Conservation (phyloP, 23 red algal species). For the Chondrus crispus region DNA sequence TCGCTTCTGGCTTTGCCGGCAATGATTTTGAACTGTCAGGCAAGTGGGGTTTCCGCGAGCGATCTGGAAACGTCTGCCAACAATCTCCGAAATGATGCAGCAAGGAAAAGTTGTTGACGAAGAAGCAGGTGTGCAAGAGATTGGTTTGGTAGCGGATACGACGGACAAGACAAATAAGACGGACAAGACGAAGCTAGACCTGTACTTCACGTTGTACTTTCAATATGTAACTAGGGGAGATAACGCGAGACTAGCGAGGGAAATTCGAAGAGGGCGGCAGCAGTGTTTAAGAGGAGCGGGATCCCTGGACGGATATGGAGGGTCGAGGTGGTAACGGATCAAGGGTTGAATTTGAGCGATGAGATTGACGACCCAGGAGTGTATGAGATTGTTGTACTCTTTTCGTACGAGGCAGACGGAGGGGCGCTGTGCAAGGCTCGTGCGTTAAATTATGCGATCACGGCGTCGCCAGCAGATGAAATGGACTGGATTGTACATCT, state of each 20-base stretch:
- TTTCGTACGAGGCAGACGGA: conserved; percentile 11
- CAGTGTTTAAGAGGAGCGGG: conserved; percentile 21
- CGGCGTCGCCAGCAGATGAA: conserved; percentile 3
- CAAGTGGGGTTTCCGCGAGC: conserved; percentile 43
- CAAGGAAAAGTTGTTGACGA: no score
- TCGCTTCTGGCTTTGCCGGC: conserved; percentile 57
- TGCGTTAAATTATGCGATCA: conserved; percentile 68
- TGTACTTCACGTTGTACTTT: conserved; percentile 41
- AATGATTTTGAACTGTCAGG: conserved; percentile 51
- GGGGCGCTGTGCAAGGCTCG: conserved; percentile 68
- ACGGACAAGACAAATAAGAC: no score
- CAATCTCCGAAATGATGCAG: conserved; percentile 15
- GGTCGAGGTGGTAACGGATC: conserved; percentile 76
- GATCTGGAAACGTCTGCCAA: conserved; percentile 19
- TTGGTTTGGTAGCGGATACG: no score
- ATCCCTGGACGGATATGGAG: conserved; percentile 18
- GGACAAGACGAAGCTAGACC: neutral
- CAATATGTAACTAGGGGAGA: conserved; percentile 71
- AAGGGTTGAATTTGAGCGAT: conserved; percentile 1
- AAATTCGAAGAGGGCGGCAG: conserved; percentile 28
- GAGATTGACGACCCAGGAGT: neutral
- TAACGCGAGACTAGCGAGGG: conserved; percentile 30
- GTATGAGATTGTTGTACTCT: conserved; percentile 50
- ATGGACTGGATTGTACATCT: conserved; percentile 74
- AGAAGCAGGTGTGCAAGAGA: no score